phyloP scores from a whole-genome alignment of 2,329 filamentous ascomycete species.

The Fusarium udum region DNA sequence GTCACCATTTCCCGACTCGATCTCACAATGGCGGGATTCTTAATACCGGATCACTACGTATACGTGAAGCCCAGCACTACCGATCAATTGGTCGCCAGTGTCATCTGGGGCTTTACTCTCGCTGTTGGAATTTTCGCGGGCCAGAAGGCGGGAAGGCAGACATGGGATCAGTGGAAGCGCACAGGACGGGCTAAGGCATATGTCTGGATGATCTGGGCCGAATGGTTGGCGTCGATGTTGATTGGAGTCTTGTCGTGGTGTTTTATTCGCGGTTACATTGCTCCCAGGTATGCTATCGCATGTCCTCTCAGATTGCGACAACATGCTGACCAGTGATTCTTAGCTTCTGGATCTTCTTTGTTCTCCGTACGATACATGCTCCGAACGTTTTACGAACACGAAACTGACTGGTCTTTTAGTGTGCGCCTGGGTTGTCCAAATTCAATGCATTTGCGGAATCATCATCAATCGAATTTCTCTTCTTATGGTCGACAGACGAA shows the following conservation, averaged over 20 bases:
- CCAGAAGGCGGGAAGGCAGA: constrained; percentile 35
- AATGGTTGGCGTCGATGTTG: constrained; percentile 31
- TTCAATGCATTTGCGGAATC: constrained; percentile 38
- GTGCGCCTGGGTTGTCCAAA: constrained; percentile 32
- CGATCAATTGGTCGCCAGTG: constrained; percentile 37
- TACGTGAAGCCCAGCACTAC: constrained; percentile 14
- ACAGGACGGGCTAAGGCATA: constrained; percentile 28
- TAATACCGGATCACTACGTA: constrained; percentile 32
- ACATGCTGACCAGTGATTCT: background rate
- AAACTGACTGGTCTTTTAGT: constrained; percentile 21
- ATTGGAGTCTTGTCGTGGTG: constrained; percentile 37
- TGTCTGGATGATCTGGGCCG: constrained; percentile 36
- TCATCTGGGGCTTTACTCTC: constrained; percentile 41
- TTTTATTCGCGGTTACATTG: constrained; percentile 30
- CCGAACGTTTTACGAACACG: fast-evolving
- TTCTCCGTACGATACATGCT: constrained; percentile 17
- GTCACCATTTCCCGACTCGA: background rate
- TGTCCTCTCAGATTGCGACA: too few relatives aligned
- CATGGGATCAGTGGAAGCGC: constrained; percentile 29
- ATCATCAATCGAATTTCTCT: constrained; percentile 37
- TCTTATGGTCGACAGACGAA: constrained; percentile 27
- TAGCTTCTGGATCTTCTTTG: constrained; percentile 38
- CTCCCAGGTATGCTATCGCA: constrained; percentile 23
- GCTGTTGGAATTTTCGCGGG: constrained; percentile 32
- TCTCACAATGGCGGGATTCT: constrained; percentile 17